phyloP scores from a whole-genome alignment of 257 asterid species.

The Eustoma russellianum region DNA sequence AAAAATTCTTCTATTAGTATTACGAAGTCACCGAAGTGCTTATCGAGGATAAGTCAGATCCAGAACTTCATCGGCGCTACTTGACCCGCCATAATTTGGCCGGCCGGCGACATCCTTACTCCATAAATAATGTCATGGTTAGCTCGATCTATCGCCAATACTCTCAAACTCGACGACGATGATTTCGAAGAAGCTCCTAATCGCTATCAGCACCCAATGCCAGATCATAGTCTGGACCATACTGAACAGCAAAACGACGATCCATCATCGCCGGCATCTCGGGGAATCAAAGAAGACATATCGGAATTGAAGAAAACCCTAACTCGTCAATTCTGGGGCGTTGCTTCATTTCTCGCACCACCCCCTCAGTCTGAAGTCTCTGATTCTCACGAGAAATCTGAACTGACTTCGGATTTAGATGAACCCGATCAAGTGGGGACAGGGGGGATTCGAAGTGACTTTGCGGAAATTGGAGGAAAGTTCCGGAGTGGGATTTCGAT shows the following conservation, averaged over 20 bases:
- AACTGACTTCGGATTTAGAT: constrained; percentile 7
- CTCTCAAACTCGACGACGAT: constrained; percentile 65
- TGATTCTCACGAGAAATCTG: neutral
- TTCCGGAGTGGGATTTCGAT: constrained; percentile 77
- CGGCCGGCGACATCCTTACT: constrained; percentile 4
- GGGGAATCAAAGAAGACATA: constrained; percentile 93
- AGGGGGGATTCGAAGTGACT: constrained; percentile 67
- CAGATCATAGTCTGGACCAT: constrained; percentile 12
- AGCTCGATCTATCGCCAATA: constrained; percentile 87
- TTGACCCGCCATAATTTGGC: neutral
- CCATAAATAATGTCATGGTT: constrained; percentile 71
- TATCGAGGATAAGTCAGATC: too few relatives aligned
- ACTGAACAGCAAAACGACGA: constrained; percentile 24
- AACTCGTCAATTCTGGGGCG: constrained; percentile 94
- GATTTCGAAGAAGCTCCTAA: constrained; percentile 14
- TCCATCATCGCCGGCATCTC: constrained; percentile 40
- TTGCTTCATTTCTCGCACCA: constrained; percentile 94
- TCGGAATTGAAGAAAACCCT: constrained; percentile 83
- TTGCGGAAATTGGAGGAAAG: constrained; percentile 91
- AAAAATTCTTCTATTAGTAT: too few relatives aligned
- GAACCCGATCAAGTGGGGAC: constrained; percentile 20
- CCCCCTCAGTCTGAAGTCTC: constrained; percentile 51
- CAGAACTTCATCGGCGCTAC: neutral
- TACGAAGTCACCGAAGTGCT: too few relatives aligned
- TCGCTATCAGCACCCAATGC: constrained; percentile 1